phyloP scores from a whole-genome alignment of 331 rosid species.

The Pyrus hybrid region DNA sequence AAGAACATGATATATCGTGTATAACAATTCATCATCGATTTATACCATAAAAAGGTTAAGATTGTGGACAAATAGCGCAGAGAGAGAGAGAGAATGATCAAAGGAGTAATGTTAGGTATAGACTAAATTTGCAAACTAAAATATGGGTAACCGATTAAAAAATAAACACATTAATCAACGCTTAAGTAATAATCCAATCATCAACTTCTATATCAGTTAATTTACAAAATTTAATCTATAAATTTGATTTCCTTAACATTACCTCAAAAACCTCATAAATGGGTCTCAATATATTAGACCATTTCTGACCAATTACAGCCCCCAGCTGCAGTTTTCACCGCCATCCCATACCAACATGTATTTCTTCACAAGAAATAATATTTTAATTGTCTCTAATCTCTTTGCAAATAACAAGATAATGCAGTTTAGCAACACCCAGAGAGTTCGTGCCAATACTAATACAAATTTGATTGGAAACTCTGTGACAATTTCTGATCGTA shows the following conservation, averaged over 20 bases:
- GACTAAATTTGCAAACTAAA: too few species aligned
- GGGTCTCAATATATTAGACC: slow-evolving; percentile 16
- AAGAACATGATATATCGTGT: background rate
- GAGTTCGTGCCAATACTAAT: background rate
- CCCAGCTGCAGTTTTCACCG: background rate
- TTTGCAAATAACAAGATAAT: background rate
- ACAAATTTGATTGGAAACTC: background rate
- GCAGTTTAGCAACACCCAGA: background rate
- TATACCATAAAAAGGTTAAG: background rate
- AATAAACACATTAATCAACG: too few species aligned
- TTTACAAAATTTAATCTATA: too few species aligned
- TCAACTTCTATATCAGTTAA: too few species aligned
- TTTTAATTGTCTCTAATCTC: background rate
- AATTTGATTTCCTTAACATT: too few species aligned
- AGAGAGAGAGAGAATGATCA: background rate
- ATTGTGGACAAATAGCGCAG: background rate
- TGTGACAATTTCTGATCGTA: slow-evolving; percentile 10
- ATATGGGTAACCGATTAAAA: too few species aligned
- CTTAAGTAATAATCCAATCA: too few species aligned
- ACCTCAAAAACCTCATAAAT: background rate
- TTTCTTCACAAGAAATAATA: background rate
- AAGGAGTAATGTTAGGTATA: too few species aligned
- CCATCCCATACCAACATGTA: background rate
- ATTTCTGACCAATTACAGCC: background rate
- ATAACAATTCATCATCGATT: background rate